Conservation (phyloP, 2,329 filamentous ascomycete species). For the Penicillium sp. region DNA sequence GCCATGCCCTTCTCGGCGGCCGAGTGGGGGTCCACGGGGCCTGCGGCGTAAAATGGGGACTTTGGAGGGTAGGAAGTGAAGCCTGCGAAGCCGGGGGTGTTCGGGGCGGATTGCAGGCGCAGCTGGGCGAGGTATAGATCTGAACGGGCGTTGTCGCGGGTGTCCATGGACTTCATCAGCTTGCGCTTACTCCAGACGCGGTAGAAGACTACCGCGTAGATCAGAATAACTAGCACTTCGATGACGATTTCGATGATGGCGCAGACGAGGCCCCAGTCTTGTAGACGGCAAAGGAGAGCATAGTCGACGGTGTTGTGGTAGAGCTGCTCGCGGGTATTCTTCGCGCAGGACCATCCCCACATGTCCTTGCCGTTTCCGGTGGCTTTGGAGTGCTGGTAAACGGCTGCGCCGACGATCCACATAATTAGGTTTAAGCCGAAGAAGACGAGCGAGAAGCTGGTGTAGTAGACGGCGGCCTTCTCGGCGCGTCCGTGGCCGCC, state of each 20-base stretch:
- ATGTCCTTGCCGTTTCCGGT: slow-evolving; percentile 78
- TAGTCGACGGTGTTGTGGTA: slow-evolving; percentile 83
- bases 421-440: slow-evolving; percentile 91
- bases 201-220: slow-evolving; percentile 96
- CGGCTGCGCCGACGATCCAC: slow-evolving; percentile 81
- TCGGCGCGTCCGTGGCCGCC: slow-evolving; percentile 86
- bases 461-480: slow-evolving; percentile 94
- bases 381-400: slow-evolving; percentile 75
- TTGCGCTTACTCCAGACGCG: slow-evolving; percentile 95
- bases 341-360: slow-evolving; percentile 97
- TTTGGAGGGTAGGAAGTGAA: slow-evolving; percentile 59
- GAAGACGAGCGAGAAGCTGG: slow-evolving; percentile 86
- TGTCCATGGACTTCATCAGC: slow-evolving; percentile 94
- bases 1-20: slow-evolving; percentile 50
- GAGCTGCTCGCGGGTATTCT: slow-evolving; percentile 75
- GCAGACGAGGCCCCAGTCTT: slow-evolving; percentile 95
- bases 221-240: slow-evolving; percentile 83
- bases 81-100: slow-evolving; percentile 74
- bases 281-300: slow-evolving; percentile 82
- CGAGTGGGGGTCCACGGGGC: slow-evolving; percentile 43
- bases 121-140: slow-evolving; percentile 91
- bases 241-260: slow-evolving; percentile 95
- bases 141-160: slow-evolving; percentile 87
- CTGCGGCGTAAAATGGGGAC: slow-evolving; percentile 42
- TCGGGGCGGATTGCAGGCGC: slow-evolving; percentile 82